Evolutionary conservation across 768 basidiomycete species (phyloP).

Genomic region (Baorangia bicolor): DNA sequence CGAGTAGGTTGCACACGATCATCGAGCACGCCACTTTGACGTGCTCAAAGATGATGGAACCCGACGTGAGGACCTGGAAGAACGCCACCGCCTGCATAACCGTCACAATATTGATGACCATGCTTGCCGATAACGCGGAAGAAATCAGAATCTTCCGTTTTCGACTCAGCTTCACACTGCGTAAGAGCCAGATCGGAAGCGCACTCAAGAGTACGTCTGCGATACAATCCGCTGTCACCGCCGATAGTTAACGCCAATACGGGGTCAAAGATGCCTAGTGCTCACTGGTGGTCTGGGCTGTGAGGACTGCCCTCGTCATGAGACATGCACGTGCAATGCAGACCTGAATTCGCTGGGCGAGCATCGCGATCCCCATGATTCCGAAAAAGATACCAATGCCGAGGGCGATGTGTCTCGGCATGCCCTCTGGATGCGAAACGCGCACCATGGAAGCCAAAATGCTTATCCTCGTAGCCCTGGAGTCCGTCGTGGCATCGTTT

Average conservation of each 20-base stretch:
- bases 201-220: conserved; percentile 21
- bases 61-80: not conserved
- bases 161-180: conserved; percentile 11
- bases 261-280: not conserved
- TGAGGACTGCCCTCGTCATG: conserved; percentile 1
- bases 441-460: conserved; percentile 25
- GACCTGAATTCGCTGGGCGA: conserved; percentile 7
- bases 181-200: conserved; percentile 21
- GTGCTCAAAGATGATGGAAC: conserved; percentile 21
- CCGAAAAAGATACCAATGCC: conserved; percentile 17
- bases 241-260: not conserved
- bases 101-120: conserved; percentile 22
- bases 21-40: conserved; percentile 23
- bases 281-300: conserved; percentile 25
- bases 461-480: conserved; percentile 27
- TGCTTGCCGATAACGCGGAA: conserved; percentile 22
- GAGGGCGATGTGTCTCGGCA: conserved; percentile 1
- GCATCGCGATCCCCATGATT: conserved; percentile 5
- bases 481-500: not conserved
- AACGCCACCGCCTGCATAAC: conserved; percentile 12
- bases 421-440: conserved; percentile 17
- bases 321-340: conserved; percentile 12
- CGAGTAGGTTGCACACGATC: conserved; percentile 24
- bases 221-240: conserved; percentile 19
- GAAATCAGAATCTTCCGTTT: conserved; percentile 18